Conservation (phyloP, 805 yeast genomes). For the Suhomyces faveliae region DNA sequence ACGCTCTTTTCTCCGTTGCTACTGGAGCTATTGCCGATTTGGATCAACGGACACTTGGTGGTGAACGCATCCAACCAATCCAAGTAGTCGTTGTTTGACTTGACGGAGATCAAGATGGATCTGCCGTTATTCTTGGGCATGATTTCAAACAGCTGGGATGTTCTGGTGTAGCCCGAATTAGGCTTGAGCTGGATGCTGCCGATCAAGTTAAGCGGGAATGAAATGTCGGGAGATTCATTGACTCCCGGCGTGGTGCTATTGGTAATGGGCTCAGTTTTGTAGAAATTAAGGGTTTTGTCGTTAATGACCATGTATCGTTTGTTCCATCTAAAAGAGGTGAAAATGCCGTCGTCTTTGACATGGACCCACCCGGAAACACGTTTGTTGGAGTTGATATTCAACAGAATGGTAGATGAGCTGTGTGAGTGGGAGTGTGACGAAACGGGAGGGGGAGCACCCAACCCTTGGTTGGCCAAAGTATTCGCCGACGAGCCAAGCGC, state of each 20-base stretch:
- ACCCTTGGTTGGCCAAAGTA: not conserved
- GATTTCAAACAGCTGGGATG: slow-evolving; percentile 71
- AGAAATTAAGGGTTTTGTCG: slow-evolving; percentile 72
- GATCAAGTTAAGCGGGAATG: slow-evolving; percentile 39
- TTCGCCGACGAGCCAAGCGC: not conserved
- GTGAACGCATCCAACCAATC: slow-evolving; percentile 90
- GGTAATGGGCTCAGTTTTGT: slow-evolving; percentile 56
- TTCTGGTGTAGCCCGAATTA: slow-evolving; percentile 35
- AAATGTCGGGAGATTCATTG: slow-evolving; percentile 29
- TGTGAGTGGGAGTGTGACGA: not conserved
- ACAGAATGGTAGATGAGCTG: slow-evolving; percentile 11
- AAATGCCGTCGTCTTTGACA: slow-evolving; percentile 83
- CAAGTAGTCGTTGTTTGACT: slow-evolving; percentile 74
- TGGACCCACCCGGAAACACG: slow-evolving; percentile 79
- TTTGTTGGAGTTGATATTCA: slow-evolving; percentile 27
- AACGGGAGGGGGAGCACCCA: slow-evolving; percentile 2
- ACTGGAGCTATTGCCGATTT: slow-evolving; percentile 25
- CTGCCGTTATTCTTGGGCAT: slow-evolving; percentile 53
- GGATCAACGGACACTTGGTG: slow-evolving; percentile 67
- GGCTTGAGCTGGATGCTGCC: slow-evolving; percentile 60
- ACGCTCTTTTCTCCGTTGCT: no score
- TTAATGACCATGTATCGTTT: slow-evolving; percentile 77
- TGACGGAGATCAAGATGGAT: slow-evolving; percentile 71
- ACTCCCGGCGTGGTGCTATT: slow-evolving; percentile 51
- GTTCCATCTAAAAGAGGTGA: slow-evolving; percentile 89